Percentiles rank a stretch among this genome's conserved stretches.
phyloP scores from a whole-genome alignment of 2,329 filamentous ascomycete genomes.

The Tolypocladium album region DNA sequence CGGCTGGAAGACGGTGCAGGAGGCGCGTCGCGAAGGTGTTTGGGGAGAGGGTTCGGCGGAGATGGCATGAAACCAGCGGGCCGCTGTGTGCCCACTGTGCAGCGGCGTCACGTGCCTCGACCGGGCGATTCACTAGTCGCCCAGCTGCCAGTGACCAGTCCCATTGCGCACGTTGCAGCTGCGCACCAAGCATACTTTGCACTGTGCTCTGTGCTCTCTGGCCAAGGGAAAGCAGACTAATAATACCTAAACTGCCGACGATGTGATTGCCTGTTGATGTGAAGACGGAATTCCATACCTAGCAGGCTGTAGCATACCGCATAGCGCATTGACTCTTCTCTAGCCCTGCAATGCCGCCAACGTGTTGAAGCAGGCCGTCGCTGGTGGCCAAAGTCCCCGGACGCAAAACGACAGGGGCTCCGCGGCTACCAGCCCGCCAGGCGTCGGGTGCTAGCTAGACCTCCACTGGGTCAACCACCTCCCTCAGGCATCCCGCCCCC shows the following conservation, averaged over 20 bases:
- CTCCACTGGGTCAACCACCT: neutral
- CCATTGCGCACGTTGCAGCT: neutral
- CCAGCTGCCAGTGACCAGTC: neutral
- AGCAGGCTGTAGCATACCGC: neutral
- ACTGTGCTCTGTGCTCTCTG: neutral
- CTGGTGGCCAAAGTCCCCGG: neutral
- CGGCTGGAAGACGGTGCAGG: neutral
- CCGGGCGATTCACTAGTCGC: neutral
- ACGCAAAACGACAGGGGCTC: neutral
- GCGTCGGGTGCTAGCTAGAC: too few species aligned
- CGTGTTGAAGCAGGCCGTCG: neutral
- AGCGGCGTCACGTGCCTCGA: neutral
- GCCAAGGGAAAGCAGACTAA: neutral
- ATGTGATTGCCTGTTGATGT: neutral
- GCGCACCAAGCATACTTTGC: neutral
- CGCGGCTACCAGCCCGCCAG: neutral
- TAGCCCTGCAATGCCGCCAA: neutral
- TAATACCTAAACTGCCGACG: neutral
- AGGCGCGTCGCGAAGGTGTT: constrained; percentile 1
- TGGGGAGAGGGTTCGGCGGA: neutral
- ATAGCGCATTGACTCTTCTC: neutral
- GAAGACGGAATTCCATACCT: neutral
- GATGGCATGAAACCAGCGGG: neutral
- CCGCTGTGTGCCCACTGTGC: neutral
- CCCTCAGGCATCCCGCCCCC: neutral